phyloP scores from a whole-genome alignment of 2,329 filamentous ascomycete species.

The Metarhizium rileyi region DNA sequence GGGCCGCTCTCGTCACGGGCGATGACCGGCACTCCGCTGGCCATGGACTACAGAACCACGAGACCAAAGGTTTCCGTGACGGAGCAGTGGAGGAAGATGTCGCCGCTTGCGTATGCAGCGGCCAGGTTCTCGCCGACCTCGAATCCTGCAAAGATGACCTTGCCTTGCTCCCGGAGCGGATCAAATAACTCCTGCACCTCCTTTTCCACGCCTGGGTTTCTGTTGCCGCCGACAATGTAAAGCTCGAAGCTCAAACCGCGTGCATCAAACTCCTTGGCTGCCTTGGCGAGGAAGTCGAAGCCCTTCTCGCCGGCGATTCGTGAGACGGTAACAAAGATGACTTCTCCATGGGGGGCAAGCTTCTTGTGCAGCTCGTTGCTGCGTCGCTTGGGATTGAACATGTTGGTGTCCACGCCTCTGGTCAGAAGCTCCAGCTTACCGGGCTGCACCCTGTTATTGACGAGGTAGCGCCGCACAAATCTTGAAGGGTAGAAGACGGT shows the following conservation, averaged over 20 bases:
- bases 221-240: constrained; percentile 58
- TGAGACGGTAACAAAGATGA: constrained; percentile 57
- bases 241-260: constrained; percentile 51
- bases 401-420: constrained; percentile 53
- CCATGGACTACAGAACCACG: constrained; percentile 63
- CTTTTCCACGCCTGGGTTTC: constrained; percentile 50
- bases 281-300: constrained; percentile 55
- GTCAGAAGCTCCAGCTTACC: constrained; percentile 51
- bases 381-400: constrained; percentile 47
- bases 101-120: constrained; percentile 56
- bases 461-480: constrained; percentile 52
- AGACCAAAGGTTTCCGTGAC: constrained; percentile 64
- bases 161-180: constrained; percentile 34
- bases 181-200: constrained; percentile 53
- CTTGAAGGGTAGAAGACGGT: constrained; percentile 61
- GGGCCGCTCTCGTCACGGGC: constrained; percentile 61
- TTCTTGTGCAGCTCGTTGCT: constrained; percentile 40
- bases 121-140: constrained; percentile 50
- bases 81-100: constrained; percentile 63
- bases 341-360: constrained; percentile 51
- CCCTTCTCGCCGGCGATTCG: constrained; percentile 62
- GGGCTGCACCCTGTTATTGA: constrained; percentile 42
- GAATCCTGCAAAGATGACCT: constrained; percentile 59
- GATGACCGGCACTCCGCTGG: constrained; percentile 58
- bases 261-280: constrained; percentile 41